phyloP scores from a whole-genome alignment of 441 rosid genomes.

The Gossypium aridum region DNA sequence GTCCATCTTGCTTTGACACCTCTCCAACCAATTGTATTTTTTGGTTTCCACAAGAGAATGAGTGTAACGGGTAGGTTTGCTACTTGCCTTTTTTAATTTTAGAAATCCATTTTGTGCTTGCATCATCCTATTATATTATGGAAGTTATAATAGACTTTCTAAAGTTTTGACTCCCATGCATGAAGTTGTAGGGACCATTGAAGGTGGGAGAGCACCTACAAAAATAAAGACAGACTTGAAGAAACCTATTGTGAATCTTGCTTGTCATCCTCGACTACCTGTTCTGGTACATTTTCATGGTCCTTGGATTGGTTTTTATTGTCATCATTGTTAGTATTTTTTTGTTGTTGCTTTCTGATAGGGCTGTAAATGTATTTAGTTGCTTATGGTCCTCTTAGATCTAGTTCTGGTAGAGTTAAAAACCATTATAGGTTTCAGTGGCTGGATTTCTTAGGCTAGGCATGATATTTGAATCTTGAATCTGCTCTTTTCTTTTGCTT shows the following conservation, averaged over 20 bases:
- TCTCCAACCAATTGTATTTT: constrained; percentile 93
- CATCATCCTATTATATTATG: not conserved
- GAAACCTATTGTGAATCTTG: constrained; percentile 93
- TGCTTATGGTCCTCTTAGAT: not conserved
- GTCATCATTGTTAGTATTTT: not conserved
- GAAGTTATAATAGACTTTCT: constrained; percentile 12
- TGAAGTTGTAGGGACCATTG: constrained; percentile 98
- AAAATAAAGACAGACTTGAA: constrained; percentile 97
- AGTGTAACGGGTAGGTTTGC: constrained; percentile 81
- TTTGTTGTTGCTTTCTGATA: not conserved
- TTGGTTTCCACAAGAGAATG: constrained; percentile 90
- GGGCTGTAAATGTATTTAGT: not conserved
- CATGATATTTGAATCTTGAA: not conserved
- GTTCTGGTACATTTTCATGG: constrained; percentile 52
- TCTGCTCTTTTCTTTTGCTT: not conserved
- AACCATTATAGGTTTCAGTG: not conserved
- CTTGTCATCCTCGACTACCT: constrained; percentile 98
- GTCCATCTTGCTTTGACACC: constrained; percentile 98
- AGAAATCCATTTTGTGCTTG: not conserved
- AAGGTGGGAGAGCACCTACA: constrained; percentile 94
- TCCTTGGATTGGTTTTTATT: constrained; percentile 10
- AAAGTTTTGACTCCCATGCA: constrained; percentile 17
- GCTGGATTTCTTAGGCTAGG: not conserved
- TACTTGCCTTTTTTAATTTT: not conserved
- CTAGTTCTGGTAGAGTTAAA: not conserved